Percentiles rank a stretch among this genome's conserved stretches.
Conservation (phyloP, 2,329 filamentous ascomycete species). For the Hirsutella rhossiliensis region DNA sequence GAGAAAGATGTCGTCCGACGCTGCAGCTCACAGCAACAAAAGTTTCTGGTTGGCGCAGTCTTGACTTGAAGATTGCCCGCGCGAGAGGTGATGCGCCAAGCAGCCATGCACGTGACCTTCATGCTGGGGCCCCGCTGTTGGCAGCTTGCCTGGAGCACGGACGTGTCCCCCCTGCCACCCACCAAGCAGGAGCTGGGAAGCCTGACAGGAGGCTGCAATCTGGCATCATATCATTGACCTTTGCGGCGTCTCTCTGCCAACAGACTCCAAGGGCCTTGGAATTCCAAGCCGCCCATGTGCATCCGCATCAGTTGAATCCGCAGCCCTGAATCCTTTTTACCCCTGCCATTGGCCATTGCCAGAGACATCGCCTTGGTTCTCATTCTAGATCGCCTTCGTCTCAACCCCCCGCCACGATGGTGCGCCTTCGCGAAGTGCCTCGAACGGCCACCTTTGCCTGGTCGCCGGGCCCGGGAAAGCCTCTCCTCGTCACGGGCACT, state of each 20-base stretch:
- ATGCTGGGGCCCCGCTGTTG: constrained; percentile 4
- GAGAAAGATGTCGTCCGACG: too few relatives aligned
- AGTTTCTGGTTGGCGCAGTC: too few relatives aligned
- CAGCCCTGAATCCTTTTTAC: constrained; percentile 1
- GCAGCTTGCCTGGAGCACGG: constrained; percentile 1
- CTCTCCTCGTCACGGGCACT: constrained; percentile 85
- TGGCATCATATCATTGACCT: constrained; percentile 25
- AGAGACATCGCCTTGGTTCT: constrained; percentile 4
- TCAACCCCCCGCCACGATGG: constrained; percentile 49
- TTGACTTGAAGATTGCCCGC: too few relatives aligned
- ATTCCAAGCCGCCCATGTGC: constrained; percentile 8
- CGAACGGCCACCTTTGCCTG: constrained; percentile 96
- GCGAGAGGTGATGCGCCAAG: too few relatives aligned
- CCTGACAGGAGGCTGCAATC: constrained; percentile 25
- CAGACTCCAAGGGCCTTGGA: constrained; percentile 14
- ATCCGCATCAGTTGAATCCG: constrained; percentile 8
- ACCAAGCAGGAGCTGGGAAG: background rate
- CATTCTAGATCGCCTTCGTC: background rate
- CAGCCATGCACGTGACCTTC: constrained; percentile 1
- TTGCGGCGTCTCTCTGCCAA: constrained; percentile 10
- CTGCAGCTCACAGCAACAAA: too few relatives aligned
- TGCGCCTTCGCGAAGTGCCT: constrained; percentile 90
- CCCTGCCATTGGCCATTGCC: constrained; percentile 3
- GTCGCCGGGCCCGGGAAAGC: constrained; percentile 70
- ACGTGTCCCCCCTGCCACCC: background rate